A percentile compares a stretch with the other conserved stretches of the same genome.
phyloP scores from a whole-genome alignment of 768 basidiomycete genomes.

The Antrodiella citrinella region DNA sequence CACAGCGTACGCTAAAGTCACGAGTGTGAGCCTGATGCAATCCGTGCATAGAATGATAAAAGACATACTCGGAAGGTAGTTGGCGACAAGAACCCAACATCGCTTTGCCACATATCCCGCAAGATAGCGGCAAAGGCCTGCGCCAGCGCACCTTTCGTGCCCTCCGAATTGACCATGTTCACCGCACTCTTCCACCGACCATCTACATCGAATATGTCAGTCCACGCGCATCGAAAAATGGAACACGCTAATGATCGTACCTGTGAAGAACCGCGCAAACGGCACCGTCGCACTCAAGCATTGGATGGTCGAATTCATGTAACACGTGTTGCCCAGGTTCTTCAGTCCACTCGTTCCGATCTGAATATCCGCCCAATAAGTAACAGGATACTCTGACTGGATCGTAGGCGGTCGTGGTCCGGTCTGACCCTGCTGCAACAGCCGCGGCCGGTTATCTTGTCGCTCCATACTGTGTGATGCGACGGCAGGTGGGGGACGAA shows the following conservation, averaged over 20 bases:
- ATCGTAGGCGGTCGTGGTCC: slow-evolving; percentile 61
- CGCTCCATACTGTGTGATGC: slow-evolving; percentile 64
- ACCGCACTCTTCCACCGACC: slow-evolving; percentile 76
- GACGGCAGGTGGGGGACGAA: slow-evolving; percentile 74
- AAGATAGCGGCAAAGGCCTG: slow-evolving; percentile 77
- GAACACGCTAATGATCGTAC: slow-evolving; percentile 33
- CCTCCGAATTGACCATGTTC: slow-evolving; percentile 79
- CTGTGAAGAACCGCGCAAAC: slow-evolving; percentile 87
- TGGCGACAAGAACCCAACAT: slow-evolving; percentile 76
- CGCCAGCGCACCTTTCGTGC: slow-evolving; percentile 79
- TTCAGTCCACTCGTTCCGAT: slow-evolving; percentile 82
- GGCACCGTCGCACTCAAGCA: slow-evolving; percentile 93
- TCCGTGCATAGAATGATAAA: background rate
- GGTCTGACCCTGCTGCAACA: slow-evolving; percentile 23
- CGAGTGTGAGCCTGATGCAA: background rate
- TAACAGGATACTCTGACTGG: slow-evolving; percentile 68
- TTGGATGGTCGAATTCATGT: slow-evolving; percentile 98
- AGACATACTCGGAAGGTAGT: slow-evolving; percentile 71
- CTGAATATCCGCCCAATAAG: slow-evolving; percentile 76
- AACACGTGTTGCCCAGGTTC: slow-evolving; percentile 96
- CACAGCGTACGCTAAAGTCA: slow-evolving; percentile 47
- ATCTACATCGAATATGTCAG: slow-evolving; percentile 32
- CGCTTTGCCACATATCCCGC: slow-evolving; percentile 82
- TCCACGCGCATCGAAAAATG: background rate
- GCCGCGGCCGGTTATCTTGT: slow-evolving; percentile 64